A percentile compares a stretch with the other conserved stretches of the same genome.
Evolutionary conservation across 176 grass and related monocot genomes (phyloP).

Genomic region (Oryza rufipogon): DNA sequence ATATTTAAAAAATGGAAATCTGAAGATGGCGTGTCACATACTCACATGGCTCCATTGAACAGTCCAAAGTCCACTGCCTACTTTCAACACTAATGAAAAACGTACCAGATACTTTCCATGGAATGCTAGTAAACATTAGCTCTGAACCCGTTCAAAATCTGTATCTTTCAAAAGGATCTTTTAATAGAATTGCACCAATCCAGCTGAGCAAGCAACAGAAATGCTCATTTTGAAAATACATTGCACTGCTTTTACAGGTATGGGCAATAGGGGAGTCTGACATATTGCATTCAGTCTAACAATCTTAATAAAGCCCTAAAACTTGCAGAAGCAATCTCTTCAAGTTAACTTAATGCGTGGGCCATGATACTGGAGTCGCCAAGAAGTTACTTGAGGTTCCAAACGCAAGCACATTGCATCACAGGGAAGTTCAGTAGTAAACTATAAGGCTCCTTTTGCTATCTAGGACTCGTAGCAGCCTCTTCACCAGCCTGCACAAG

Average conservation of each 20-base stretch:
- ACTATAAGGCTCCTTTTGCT: constrained; percentile 39
- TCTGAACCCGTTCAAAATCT: constrained; percentile 2
- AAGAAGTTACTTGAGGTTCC: constrained; percentile 28
- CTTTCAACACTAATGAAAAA: background rate
- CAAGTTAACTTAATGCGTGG: constrained; percentile 26
- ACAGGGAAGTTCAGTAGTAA: constrained; percentile 20
- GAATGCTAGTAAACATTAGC: constrained; percentile 26
- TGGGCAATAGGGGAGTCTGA: constrained; percentile 19
- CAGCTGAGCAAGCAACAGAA: constrained; percentile 25
- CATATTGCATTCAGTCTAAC: constrained; percentile 21
- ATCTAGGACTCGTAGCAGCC: constrained; percentile 61
- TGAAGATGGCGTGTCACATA: background rate
- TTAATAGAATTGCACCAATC: background rate
- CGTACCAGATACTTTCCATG: background rate
- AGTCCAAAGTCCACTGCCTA: background rate
- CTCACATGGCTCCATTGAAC: background rate
- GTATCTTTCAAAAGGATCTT: background rate
- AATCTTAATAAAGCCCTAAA: constrained; percentile 18
- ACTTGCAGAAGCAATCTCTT: constrained; percentile 34
- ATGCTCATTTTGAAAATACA: constrained; percentile 3
- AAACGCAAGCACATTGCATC: background rate
- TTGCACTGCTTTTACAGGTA: constrained; percentile 12
- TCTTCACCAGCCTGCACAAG: constrained; percentile 57
- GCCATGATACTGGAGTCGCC: constrained; percentile 5
- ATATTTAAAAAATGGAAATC: background rate